phyloP scores from a whole-genome alignment of 768 basidiomycete genomes.

The Boletellus ananiceps region DNA sequence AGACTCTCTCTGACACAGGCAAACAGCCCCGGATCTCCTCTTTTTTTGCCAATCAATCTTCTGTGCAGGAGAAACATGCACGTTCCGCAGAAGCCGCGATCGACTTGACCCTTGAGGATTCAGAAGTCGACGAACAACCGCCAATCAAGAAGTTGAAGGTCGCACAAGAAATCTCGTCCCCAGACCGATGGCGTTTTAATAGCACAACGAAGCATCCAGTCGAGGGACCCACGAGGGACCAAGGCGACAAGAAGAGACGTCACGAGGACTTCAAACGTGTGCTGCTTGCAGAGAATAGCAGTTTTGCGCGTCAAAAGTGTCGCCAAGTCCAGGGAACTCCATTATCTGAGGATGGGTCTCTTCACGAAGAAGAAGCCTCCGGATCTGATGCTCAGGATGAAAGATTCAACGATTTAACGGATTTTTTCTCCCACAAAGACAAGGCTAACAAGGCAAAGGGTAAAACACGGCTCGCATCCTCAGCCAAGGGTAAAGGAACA shows the following conservation, averaged over 20 bases:
- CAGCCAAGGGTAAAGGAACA: slow-evolving; percentile 30
- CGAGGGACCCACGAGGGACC: neutral
- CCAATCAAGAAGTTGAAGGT: slow-evolving; percentile 29
- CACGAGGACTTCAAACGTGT: slow-evolving; percentile 49
- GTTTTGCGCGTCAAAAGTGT: slow-evolving; percentile 25
- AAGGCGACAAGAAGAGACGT: slow-evolving; percentile 44
- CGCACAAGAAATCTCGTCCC: slow-evolving; percentile 15
- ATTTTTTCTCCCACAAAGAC: slow-evolving; percentile 41
- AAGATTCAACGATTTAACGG: slow-evolving; percentile 44
- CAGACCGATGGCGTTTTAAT: slow-evolving; percentile 46
- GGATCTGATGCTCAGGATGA: slow-evolving; percentile 42
- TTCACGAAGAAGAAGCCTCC: slow-evolving; percentile 22
- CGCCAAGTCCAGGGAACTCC: slow-evolving; percentile 11
- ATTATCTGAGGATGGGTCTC: slow-evolving; percentile 21
- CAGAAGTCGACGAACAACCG: slow-evolving; percentile 23
- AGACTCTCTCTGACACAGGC: slow-evolving; percentile 5
- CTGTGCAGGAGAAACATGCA: slow-evolving; percentile 28
- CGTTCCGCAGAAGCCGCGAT: slow-evolving; percentile 33
- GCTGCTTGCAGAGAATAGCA: slow-evolving; percentile 44
- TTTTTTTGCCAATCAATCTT: slow-evolving; percentile 33
- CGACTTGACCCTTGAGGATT: slow-evolving; percentile 50
- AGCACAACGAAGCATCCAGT: slow-evolving; percentile 12
- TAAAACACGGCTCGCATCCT: slow-evolving; percentile 22
- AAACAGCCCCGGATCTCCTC: slow-evolving; percentile 39
- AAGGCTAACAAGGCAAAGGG: slow-evolving; percentile 33